Base-by-base conservation (phyloP, 176 grass and related monocot species). In the Melocanna baccifera region DNA sequence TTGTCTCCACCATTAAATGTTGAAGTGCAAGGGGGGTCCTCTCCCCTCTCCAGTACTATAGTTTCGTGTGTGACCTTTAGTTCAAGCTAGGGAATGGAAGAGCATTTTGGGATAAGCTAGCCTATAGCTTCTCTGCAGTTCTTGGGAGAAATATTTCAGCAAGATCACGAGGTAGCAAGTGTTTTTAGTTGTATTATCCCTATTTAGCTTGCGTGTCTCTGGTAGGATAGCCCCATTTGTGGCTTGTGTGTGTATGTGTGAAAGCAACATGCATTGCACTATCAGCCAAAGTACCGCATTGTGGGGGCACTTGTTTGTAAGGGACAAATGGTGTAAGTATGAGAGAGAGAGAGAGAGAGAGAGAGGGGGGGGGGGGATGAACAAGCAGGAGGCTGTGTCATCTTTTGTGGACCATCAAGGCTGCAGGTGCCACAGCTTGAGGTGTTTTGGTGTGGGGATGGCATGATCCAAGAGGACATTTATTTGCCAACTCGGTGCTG, bases 1-100 rank as follows among this genome's bases (percentile, higher is more conserved):
- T 42, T 83, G 86, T 69, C 63, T 71, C 64, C 79, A 4, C 55
- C 51, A 70, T 83, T 88, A 70, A 83, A 88, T 83, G 52, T 76
- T 88, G 79, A 83, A 47, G 72, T 62, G 1, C 0, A 51, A 69
- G 19, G 51, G 85, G 15, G 61, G 11, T 67, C 55, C 62, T 32
- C 29, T 32, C 41, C 79, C 14, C 37, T 32, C 58, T 2, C 15
- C 29, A n/a, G 45, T 42, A 62, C 15, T 20, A 62, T 28, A 76
- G 41, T 15, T 51, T 50, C 45, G 20, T 73, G 55, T 73, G 50
- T 45, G 22, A 47, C 61, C 71, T 58, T 82, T 67, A 26, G 43
- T 66, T 81, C 72, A 76, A 69, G 72, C 41, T 59, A 82, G 42
- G 59, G 72, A 45, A 83, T 69, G 64, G 19, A 41, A 59, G 42